Percentiles rank a stretch among this genome's conserved stretches.
These are phyloP conservation scores for Verbascum thapsus DNA, from an alignment of 257 asterid species.

Conservation along the genomic window DNA sequence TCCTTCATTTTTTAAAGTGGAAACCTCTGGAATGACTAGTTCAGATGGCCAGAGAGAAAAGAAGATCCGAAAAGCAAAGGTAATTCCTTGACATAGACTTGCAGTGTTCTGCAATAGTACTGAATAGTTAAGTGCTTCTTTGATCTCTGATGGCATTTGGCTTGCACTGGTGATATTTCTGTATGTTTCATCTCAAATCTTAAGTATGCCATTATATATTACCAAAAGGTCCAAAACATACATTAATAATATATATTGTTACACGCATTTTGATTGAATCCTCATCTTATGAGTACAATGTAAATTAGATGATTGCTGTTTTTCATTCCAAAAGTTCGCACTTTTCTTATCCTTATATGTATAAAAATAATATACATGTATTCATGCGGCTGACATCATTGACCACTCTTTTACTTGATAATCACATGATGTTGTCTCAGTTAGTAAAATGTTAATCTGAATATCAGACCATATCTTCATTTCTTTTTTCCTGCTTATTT, in stretches of 20 bases:
- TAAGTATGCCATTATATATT: background rate
- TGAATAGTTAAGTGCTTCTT: no score
- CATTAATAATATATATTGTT: no score
- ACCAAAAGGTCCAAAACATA: no score
- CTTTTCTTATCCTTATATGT: no score
- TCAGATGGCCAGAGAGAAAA: constrained; percentile 70
- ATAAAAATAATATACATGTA: background rate
- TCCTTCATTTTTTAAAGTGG: constrained; percentile 84
- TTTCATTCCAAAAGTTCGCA: no score
- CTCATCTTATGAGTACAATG: no score
- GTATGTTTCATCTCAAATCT: background rate
- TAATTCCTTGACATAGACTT: constrained; percentile 27
- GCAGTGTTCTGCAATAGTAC: no score
- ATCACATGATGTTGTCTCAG: constrained; percentile 7
- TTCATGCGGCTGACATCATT: constrained; percentile 10
- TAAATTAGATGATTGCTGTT: no score
- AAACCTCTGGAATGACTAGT: constrained; percentile 43
- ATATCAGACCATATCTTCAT: constrained; percentile 1
- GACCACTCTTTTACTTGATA: constrained; percentile 6
- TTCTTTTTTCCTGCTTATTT: background rate
- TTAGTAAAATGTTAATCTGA: background rate
- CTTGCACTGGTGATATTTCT: background rate
- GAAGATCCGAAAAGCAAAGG: constrained; percentile 86
- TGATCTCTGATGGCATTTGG: background rate
- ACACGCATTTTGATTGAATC: no score